Evolutionary conservation across 202 grass and related monocot species (phyloP), one percentile per base, ranked within the genome.

Genomic region (Carex arenaria): DNA sequence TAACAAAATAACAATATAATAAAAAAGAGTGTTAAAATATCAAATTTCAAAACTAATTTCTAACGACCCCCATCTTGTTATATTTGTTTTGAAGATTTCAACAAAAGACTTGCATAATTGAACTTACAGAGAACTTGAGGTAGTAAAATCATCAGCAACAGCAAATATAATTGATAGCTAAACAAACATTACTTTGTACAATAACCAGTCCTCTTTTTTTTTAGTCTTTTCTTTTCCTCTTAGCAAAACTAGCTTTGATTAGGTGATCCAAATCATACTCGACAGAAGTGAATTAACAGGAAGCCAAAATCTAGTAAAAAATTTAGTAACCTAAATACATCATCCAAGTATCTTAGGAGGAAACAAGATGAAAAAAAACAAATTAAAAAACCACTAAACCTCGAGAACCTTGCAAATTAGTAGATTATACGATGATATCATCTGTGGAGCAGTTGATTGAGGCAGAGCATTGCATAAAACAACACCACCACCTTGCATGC

Each of bases 401-500:
- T 82, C 3, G 15, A 54, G 64, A 82, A 69, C 43, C 51, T 32
- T 82, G 61, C 57, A 13, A 69, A 69, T 69, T 82, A 82, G 80
- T 67, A 20, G 28, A 82, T 62, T 60, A 78, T 81, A 67, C 56
- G 7, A 69, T 67, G 78, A 82, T 56, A 89, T 89, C 84, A 92
- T 87, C 82, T 87, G 67, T 74, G 85, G 73, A 95, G 88, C 59
- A 95, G 86, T 45, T 94, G 90, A 36, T 72, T 84, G 6, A 94
- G 78, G 78, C 92, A 94, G 15, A 94, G 84, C 67, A 90, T 59
- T 88, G 86, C 90, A 83, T 92, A 94, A 15, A 53, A 59, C 43
- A 94, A 78, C 71, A 94, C 52, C 47, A 87, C 59, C 81, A 92
- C 74, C 86, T 94, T 94, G 84, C 89, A 83, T 63, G 91, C 90